A percentile compares a stretch with the other conserved stretches of the same genome.
These are phyloP conservation scores for Sordaria brevicollis DNA, from an alignment of 495 filamentous ascomycete genomes.

Conservation along the genomic window DNA sequence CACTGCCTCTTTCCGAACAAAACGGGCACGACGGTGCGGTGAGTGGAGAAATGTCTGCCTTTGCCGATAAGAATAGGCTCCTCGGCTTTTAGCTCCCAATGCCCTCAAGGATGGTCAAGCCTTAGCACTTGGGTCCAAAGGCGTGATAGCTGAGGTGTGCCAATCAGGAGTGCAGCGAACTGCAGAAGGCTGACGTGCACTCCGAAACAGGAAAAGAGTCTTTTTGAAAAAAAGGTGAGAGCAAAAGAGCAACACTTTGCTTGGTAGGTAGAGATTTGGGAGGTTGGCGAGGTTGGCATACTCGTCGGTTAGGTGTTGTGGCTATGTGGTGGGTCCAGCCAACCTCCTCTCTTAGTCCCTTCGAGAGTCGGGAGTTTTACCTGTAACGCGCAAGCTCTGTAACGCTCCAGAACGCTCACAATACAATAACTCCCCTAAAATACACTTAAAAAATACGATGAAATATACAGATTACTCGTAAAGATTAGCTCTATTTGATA, in stretches of 20 bases:
- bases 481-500: too few species aligned
- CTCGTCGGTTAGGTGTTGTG: too few species aligned
- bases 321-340: too few species aligned
- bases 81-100: background rate
- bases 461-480: too few species aligned
- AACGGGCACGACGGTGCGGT: background rate
- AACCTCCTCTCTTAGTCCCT: too few species aligned
- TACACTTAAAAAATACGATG: too few species aligned
- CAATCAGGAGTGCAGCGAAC: slow-evolving; percentile 18
- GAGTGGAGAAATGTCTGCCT: background rate
- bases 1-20: background rate
- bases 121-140: background rate
- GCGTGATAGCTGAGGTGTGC: slow-evolving; percentile 8
- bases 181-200: slow-evolving; percentile 20
- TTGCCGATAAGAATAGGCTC: background rate
- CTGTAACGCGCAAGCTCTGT: too few species aligned
- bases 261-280: background rate
- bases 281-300: background rate
- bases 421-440: too few species aligned
- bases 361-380: too few species aligned
- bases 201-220: slow-evolving; percentile 8
- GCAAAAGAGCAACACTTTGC: background rate
- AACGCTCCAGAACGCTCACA: too few species aligned
- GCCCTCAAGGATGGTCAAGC: background rate
- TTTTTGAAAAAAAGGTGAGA: slow-evolving; percentile 6